Conservation (phyloP, 2,329 filamentous ascomycete genomes). For the Emmonsiellopsis sp. region DNA sequence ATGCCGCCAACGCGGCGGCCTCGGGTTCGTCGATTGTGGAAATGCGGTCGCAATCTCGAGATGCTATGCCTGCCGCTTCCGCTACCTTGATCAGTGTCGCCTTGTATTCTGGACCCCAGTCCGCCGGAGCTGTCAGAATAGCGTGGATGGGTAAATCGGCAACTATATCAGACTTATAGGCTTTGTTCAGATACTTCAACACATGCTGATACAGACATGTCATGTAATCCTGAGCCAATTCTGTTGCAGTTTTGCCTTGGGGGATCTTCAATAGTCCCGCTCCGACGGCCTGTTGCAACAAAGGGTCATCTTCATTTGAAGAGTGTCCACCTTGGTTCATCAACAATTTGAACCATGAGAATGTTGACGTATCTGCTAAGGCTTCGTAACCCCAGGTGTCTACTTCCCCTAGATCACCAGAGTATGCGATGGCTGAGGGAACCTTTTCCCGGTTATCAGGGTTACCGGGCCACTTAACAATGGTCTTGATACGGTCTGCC, state of each 20-base stretch:
- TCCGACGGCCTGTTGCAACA: constrained; percentile 7
- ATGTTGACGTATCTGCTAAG: background rate
- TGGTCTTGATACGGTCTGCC: background rate
- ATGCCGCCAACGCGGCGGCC: constrained; percentile 11
- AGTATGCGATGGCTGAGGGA: constrained; percentile 9
- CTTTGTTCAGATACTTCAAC: constrained; percentile 1
- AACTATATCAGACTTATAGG: background rate
- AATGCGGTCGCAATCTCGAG: constrained; percentile 7
- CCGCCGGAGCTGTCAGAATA: constrained; percentile 14
- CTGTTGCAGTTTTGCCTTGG: background rate
- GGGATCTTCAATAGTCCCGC: constrained; percentile 10
- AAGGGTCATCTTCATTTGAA: constrained; percentile 9
- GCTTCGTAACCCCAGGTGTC: constrained; percentile 11
- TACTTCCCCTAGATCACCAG: constrained; percentile 27
- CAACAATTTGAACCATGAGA: constrained; percentile 14
- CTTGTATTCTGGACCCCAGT: constrained; percentile 9
- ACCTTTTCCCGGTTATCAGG: constrained; percentile 7
- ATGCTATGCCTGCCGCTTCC: constrained; percentile 9
- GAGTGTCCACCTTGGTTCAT: constrained; percentile 5
- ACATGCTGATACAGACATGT: constrained; percentile 7
- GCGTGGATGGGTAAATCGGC: constrained; percentile 6
- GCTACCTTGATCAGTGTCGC: constrained; percentile 7
- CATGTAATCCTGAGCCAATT: constrained; percentile 6
- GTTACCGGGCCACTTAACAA: constrained; percentile 10
- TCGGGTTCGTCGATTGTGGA: constrained; percentile 14